phyloP scores from a whole-genome alignment of 179 eudicot genomes.

The Nepenthes alata region DNA sequence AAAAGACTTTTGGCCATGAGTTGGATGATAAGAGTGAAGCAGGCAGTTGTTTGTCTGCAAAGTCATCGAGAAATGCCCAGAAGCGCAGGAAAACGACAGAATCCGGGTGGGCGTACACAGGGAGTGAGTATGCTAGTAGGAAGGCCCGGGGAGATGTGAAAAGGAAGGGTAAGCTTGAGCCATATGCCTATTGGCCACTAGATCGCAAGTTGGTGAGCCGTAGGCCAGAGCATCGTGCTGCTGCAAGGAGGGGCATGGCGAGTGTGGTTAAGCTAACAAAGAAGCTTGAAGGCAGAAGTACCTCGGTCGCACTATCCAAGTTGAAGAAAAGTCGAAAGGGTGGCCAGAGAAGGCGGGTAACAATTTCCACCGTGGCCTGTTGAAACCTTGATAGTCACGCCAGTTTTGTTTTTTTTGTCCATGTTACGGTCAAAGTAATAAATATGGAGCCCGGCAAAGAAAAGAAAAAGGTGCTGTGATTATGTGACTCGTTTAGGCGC shows the following conservation, averaged over 20 bases:
- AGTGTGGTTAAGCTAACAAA: conserved; percentile 80
- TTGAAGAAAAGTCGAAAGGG: conserved; percentile 28
- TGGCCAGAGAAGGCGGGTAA: background rate
- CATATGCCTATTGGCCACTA: conserved; percentile 95
- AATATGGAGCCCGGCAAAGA: too few relatives aligned
- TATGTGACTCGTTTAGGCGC: too few relatives aligned
- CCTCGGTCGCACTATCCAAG: conserved; percentile 48
- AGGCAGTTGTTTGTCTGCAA: conserved; percentile 27
- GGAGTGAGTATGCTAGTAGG: conserved; percentile 71
- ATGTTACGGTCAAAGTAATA: too few relatives aligned
- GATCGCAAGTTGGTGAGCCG: conserved; percentile 90
- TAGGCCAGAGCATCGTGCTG: conserved; percentile 78
- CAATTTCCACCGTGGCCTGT: too few relatives aligned
- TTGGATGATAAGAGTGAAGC: conserved; percentile 40
- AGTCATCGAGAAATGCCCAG: conserved; percentile 23
- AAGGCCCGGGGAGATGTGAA: conserved; percentile 86
- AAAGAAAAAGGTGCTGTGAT: too few relatives aligned
- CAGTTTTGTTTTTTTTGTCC: too few relatives aligned
- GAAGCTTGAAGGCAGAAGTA: conserved; percentile 72
- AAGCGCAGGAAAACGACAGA: conserved; percentile 61
- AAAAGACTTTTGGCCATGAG: conserved; percentile 24
- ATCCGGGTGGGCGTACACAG: conserved; percentile 78
- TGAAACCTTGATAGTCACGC: too few relatives aligned
- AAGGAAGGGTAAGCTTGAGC: conserved; percentile 89
- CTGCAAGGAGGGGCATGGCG: conserved; percentile 83